Evolutionary conservation across 192 early-diverging fungal genomes (phyloP), one percentile per base, ranked within the genome.

Genomic region (Backusella psychrophila): DNA sequence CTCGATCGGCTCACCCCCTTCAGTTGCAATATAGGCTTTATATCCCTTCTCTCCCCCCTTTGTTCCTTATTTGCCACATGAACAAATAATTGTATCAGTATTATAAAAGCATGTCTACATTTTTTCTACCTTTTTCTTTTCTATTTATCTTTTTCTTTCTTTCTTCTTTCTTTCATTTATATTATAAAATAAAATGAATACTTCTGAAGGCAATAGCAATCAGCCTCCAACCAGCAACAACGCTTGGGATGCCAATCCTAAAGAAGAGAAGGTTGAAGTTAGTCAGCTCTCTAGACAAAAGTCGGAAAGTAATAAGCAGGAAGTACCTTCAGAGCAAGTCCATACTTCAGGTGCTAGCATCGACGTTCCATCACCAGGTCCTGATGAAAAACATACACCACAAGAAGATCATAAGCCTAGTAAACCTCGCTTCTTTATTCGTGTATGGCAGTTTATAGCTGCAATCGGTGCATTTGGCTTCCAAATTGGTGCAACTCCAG

Each of bases 391-490:
- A n/a, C 29, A 36, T 6, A 36, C 26, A n/a, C 29, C 6, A n/a
- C 12, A 67, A 67, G 69, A 44, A 49, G 36, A 36, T 29, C 59
- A 65, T 39, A 69, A 34, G 26, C 81, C 81, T 65, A 73, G 74
- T 33, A 73, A 72, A 52, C 63, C 66, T 17, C 67, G 79, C n/a
- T 33, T 80, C 1, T 46, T 72, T 12, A 38, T 81, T 19, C 76
- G 80, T 38, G 46, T 84, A 26, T 65, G 81, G 38, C 77, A 78
- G 65, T 74, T 81, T 33, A 72, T 84, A 33, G 68, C 75, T 12
- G 67, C 63, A 35, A 59, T 81, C 73, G 80, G 79, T 29, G 68
- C 74, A 36, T 70, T 84, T 63, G 79, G 83, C 4, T 81, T 84
- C 71, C 70, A 77, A 56, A 75, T 70, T 21, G 83, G 83, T 36